Evolutionary conservation across 163 green algal species (phyloP), one percentile per base, ranked within the genome.

Genomic region (Chlamydomonas reinhardtii): DNA sequence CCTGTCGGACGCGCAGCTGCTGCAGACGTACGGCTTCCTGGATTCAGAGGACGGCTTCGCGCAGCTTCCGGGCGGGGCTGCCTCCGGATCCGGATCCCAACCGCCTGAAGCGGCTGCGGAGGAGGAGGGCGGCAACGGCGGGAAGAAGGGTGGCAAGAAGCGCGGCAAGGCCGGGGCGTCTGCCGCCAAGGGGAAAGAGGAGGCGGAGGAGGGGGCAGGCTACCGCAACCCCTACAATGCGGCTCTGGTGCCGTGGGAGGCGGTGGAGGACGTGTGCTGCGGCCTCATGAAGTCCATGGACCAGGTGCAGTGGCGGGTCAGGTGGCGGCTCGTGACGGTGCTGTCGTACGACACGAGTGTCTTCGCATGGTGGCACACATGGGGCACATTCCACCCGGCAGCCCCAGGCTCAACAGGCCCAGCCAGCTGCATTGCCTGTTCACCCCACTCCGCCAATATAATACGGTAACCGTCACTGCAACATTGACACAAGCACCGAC

Each of bases 11-110:
- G 91, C 91, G 19, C 88, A 96, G 88, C 91, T 97, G 77, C 88
- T 98, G 74, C 89, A 95, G 48, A 95, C 92, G 15, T 98, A 96
- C 82, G 94, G 94, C 71, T 97, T 97, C 83, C 76, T 97, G 31
- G 89, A 93, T 39, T 71, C 43, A 20, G 66, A 84, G 32, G 77
- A 84, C 77, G 66, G 52, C 65, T 84, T 84, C 31, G n/a, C 27
- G 24, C 37, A 48, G 4, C 39, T 29, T 22, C 56, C 70, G 15
- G 14, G 17, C 35, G 37, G 31, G 0, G 32, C 76, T 31, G 32
- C 59, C 5, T 16, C 32, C 8, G n/a, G 56, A 31, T 66, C 59
- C 25, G 59, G 59, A 31, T 66, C 59, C 20, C 24, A 29, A 66
- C 25, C 8, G 6, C 9, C 24, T 8, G 62, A 70, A 8, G 62